Conservation (phyloP, 2,329 filamentous ascomycete genomes). For the Fusarium piperis region DNA sequence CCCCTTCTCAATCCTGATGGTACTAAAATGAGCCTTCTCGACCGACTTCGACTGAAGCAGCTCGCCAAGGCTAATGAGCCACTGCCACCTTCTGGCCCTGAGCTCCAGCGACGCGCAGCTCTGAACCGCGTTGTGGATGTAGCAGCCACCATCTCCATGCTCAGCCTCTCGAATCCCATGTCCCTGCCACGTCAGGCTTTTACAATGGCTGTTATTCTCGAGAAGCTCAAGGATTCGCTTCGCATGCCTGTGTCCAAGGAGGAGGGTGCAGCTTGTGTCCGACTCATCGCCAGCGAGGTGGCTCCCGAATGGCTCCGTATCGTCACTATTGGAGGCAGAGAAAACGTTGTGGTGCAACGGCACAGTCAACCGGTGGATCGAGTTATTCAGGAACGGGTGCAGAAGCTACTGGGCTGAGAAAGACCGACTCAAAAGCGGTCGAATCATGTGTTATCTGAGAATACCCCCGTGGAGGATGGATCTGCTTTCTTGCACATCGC, state of each 20-base stretch:
- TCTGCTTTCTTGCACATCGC: conserved; percentile 4
- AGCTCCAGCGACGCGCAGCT: conserved; percentile 70
- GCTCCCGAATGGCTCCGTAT: conserved; percentile 66
- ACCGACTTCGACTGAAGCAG: conserved; percentile 79
- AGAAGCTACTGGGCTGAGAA: conserved; percentile 45
- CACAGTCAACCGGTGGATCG: conserved; percentile 52
- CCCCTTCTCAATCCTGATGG: conserved; percentile 54
- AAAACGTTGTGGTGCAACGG: conserved; percentile 66
- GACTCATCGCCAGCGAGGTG: conserved; percentile 63
- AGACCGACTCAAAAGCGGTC: not conserved
- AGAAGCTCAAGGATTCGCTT: conserved; percentile 75
- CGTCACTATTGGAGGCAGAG: conserved; percentile 61
- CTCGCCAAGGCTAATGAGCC: conserved; percentile 65
- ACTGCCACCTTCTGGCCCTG: conserved; percentile 64
- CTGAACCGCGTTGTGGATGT: conserved; percentile 76
- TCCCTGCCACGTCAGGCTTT: conserved; percentile 70
- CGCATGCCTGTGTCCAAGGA: conserved; percentile 63
- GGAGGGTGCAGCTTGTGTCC: conserved; percentile 61
- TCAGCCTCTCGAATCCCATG: conserved; percentile 63
- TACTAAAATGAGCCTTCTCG: conserved; percentile 73
- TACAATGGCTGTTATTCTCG: conserved; percentile 69
- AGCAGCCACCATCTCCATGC: conserved; percentile 72
- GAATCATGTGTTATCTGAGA: conserved; percentile 9
- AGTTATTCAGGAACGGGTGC: conserved; percentile 50
- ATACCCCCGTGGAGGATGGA: conserved; percentile 29